A percentile compares a stretch with the other conserved stretches of the same genome.
Evolutionary conservation across 768 basidiomycete species (phyloP).

Genomic region (Porphyrellus cyaneotinctus): DNA sequence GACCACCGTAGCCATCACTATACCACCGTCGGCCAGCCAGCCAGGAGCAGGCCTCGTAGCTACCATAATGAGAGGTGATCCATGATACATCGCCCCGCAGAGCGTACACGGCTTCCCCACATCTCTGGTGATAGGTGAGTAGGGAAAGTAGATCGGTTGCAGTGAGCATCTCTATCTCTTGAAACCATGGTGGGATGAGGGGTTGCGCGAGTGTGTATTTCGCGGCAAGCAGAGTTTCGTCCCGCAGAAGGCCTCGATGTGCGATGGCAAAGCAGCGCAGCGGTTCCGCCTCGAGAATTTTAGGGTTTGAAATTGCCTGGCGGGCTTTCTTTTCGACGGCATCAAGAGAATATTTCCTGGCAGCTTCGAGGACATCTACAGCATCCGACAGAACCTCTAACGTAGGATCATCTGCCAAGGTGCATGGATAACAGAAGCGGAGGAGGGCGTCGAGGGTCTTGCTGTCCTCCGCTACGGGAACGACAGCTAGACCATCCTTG

Average conservation of each 20-base stretch:
- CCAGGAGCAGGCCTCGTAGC: conserved; percentile 6
- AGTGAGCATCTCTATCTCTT: conserved; percentile 23
- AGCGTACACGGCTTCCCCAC: conserved; percentile 4
- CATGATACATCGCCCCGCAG: conserved; percentile 3
- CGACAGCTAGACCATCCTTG: conserved; percentile 14
- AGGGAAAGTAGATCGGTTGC: conserved; percentile 26
- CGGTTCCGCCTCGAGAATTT: conserved; percentile 20
- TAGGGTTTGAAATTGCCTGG: conserved; percentile 18
- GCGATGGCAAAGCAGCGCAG: conserved; percentile 33
- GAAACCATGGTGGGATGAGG: conserved; percentile 7
- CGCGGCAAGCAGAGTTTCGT: conserved; percentile 29
- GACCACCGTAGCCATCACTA: background rate
- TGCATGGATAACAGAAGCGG: conserved; percentile 15
- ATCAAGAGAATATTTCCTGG: conserved; percentile 21
- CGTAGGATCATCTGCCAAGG: conserved; percentile 14
- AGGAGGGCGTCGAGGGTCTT: conserved; percentile 11
- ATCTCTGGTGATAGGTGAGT: conserved; percentile 21
- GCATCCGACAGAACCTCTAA: conserved; percentile 11
- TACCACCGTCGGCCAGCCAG: background rate
- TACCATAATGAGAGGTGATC: conserved; percentile 16
- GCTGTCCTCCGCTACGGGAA: conserved; percentile 18
- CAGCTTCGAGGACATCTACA: conserved; percentile 14
- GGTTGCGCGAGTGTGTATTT: conserved; percentile 26
- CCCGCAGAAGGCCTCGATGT: conserved; percentile 17
- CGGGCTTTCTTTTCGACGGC: conserved; percentile 19